Conservation (phyloP, 2,329 filamentous ascomycete species). For the Parastagonospora nodorum region DNA sequence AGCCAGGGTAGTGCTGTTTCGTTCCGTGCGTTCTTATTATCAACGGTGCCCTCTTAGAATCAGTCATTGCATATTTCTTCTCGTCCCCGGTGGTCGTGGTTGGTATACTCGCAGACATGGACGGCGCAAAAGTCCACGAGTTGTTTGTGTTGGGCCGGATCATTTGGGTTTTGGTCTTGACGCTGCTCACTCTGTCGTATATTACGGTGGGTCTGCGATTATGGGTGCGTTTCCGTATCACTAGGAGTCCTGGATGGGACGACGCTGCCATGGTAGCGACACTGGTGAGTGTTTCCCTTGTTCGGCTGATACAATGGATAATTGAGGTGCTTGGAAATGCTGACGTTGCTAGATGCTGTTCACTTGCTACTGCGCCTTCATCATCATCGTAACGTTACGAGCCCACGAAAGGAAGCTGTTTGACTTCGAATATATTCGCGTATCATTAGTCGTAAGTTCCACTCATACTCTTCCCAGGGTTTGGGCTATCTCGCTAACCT, state of each 20-base stretch:
- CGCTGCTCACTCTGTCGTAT: slow-evolving; percentile 35
- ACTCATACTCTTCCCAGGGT: neutral
- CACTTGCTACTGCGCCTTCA: slow-evolving; percentile 34
- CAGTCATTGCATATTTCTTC: slow-evolving; percentile 4
- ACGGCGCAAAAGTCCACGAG: slow-evolving; percentile 18
- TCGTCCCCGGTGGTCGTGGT: slow-evolving; percentile 12
- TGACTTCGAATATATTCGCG: slow-evolving; percentile 11
- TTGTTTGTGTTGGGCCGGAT: slow-evolving; percentile 24
- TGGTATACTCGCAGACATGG: slow-evolving; percentile 6
- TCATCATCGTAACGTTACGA: slow-evolving; percentile 24
- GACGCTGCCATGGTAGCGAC: slow-evolving; percentile 39
- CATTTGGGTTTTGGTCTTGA: slow-evolving; percentile 26
- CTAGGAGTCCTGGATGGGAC: slow-evolving; percentile 42
- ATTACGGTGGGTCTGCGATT: slow-evolving; percentile 36
- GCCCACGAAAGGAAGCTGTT: slow-evolving; percentile 16
- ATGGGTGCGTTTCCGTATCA: slow-evolving; percentile 41
- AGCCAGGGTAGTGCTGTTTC: slow-evolving; percentile 11
- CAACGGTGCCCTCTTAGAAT: slow-evolving; percentile 8
- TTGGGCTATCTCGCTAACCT: slow-evolving; percentile 3
- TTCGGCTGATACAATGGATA: neutral
- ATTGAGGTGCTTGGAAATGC: neutral
- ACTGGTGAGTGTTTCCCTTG: slow-evolving; percentile 17
- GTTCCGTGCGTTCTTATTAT: slow-evolving; percentile 17
- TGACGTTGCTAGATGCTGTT: slow-evolving; percentile 24
- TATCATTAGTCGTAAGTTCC: slow-evolving; percentile 27